Evolutionary conservation across 164 flowering plant species (phyloP), one percentile per base, ranked within the genome.

Genomic region (Vitis rotundifolia): DNA sequence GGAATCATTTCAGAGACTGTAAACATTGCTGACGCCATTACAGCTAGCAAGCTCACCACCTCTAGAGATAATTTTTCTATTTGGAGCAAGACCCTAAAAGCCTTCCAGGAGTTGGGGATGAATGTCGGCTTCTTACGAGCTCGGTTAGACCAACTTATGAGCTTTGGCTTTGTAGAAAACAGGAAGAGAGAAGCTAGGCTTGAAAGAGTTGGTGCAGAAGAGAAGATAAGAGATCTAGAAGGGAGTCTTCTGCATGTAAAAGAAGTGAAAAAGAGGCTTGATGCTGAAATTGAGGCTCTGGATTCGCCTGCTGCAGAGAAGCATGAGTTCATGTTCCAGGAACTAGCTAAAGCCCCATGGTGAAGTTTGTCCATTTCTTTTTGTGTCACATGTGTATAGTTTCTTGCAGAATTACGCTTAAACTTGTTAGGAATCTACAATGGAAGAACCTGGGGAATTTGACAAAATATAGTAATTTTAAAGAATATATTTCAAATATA

Each of bases 91-190:
- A 85, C 86, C 22, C 55, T 85, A 48, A 72, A 80, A 69, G 78
- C 80, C 19, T 82, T 85, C 58, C 74, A 77, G 66, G 67, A 31
- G 2, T 53, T 82, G 29, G 86, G 88, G 16, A 82, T 85, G 88
- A 68, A 54, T 49, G 81, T 82, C 28, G 72, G 80, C 12, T 82
- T 85, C 67, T 51, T 85, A 50, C 76, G 56, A 8, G 75, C 49
- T 7, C 67, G 81, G 31, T 22, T 85, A 31, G 48, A 67, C 5
- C 69, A 56, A 57, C 74, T 78, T 1, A 12, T 56, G 19, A 56
- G 55, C 22, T 63, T 73, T 14, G 49, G 67, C 0, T 47, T 13
- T 11, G 62, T 67, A 49, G 60, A 72, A 15, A 28, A 73, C 64
- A 79, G 65, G 66, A 16, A 13, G 9, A 19, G 37, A 13, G 75